phyloP scores from a whole-genome alignment of 306 rosid species.

The Dalbergia oliveri region DNA sequence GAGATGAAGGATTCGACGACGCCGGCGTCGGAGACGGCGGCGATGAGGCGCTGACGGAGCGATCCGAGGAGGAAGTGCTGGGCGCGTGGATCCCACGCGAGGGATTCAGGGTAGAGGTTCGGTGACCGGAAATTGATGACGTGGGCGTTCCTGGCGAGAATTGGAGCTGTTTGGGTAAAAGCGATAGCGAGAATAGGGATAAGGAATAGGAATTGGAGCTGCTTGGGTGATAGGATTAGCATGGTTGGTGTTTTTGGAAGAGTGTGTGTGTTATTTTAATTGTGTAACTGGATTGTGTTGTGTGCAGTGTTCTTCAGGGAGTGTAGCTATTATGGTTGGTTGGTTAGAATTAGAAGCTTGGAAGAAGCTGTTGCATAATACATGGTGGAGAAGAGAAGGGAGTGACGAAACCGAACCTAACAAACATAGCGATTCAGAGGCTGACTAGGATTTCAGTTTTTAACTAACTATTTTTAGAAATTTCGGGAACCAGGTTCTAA shows the following conservation, averaged over 20 bases:
- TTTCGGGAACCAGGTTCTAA: neutral
- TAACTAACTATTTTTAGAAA: slow-evolving; percentile 21
- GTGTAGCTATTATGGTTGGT: too few relatives aligned
- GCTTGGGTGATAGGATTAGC: slow-evolving; percentile 23
- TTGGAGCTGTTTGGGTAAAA: slow-evolving; percentile 19
- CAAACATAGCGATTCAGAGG: slow-evolving; percentile 24
- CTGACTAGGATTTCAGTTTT: slow-evolving; percentile 20
- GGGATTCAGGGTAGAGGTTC: slow-evolving; percentile 73
- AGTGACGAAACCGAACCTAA: neutral
- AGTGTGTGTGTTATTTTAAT: neutral
- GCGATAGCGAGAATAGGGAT: neutral
- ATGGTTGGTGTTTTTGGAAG: neutral
- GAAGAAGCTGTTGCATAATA: neutral
- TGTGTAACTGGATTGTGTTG: too few relatives aligned
- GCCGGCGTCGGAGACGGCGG: slow-evolving; percentile 82
- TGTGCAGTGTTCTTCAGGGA: neutral
- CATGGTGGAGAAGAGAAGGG: neutral
- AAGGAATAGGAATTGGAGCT: neutral
- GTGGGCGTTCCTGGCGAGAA: slow-evolving; percentile 60
- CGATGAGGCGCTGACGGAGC: slow-evolving; percentile 54
- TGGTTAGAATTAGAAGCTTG: neutral
- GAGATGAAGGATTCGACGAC: slow-evolving; percentile 66
- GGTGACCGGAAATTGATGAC: slow-evolving; percentile 70
- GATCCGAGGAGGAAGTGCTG: slow-evolving; percentile 87
- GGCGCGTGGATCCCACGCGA: slow-evolving; percentile 70